These are phyloP conservation scores for Malassezia psittaci DNA, from an alignment of 1,284 basidiomycete species.

Conservation along the genomic window DNA sequence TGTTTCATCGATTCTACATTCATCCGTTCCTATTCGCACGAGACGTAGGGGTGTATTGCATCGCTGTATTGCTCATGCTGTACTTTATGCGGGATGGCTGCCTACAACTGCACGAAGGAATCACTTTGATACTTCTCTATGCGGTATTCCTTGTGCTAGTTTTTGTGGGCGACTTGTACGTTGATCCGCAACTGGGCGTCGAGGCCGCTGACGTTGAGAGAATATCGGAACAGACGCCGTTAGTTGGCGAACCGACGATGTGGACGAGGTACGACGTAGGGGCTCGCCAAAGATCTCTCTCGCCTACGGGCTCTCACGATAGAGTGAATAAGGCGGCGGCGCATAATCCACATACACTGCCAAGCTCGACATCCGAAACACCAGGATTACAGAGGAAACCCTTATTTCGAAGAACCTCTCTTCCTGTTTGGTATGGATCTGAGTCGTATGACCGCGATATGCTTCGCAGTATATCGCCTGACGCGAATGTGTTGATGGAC, in stretches of 20 bases:
- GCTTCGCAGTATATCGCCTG: background rate
- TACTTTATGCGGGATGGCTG: conserved; percentile 67
- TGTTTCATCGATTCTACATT: conserved; percentile 84
- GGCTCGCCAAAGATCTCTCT: background rate
- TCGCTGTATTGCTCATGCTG: conserved; percentile 65
- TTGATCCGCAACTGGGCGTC: conserved; percentile 60
- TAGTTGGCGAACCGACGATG: background rate
- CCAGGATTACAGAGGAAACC: too few relatives aligned
- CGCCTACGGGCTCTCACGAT: too few relatives aligned
- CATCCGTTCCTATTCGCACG: conserved; percentile 70
- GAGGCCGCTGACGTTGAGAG: conserved; percentile 16
- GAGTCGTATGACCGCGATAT: background rate
- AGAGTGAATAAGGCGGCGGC: too few relatives aligned
- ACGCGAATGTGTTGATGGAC: background rate
- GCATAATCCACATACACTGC: too few relatives aligned
- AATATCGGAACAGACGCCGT: background rate
- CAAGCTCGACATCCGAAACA: too few relatives aligned
- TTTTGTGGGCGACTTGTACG: conserved; percentile 51
- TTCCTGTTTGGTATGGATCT: background rate
- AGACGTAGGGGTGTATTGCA: conserved; percentile 83
- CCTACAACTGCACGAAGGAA: conserved; percentile 66
- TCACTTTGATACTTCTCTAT: conserved; percentile 65
- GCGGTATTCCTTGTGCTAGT: conserved; percentile 50
- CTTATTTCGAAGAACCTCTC: background rate
- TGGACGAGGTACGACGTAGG: background rate